phyloP scores from a whole-genome alignment of 148 eudicot genomes.

The Silene conica region DNA sequence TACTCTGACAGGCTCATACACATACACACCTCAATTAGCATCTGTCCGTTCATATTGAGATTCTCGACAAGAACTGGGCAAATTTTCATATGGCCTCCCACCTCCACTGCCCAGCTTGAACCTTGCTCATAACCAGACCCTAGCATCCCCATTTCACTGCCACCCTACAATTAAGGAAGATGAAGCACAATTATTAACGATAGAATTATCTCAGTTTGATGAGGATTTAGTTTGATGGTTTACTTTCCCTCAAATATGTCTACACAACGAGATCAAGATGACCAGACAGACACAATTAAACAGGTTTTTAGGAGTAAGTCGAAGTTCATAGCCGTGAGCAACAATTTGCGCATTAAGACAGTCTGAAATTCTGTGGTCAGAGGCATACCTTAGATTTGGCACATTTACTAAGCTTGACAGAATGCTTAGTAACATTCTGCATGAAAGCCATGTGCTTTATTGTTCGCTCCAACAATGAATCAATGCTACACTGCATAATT shows the following conservation, averaged over 20 bases:
- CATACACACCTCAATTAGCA: constrained; percentile 65
- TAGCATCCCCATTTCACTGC: constrained; percentile 39
- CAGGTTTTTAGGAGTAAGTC: background rate
- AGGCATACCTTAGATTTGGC: constrained; percentile 54
- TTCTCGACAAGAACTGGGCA: constrained; percentile 80
- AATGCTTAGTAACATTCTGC: constrained; percentile 72
- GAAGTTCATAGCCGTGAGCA: background rate
- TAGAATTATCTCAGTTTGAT: background rate
- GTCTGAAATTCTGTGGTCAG: background rate
- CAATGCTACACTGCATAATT: constrained; percentile 82
- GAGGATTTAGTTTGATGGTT: background rate
- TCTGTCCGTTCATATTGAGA: constrained; percentile 61
- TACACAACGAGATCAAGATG: background rate
- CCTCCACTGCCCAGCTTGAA: constrained; percentile 97
- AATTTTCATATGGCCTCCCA: constrained; percentile 66
- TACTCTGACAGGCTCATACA: background rate
- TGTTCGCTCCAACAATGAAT: constrained; percentile 85
- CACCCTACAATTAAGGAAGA: constrained; percentile 41
- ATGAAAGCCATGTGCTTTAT: constrained; percentile 89
- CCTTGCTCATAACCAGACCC: constrained; percentile 66
- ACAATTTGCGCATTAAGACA: background rate
- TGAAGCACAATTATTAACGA: constrained; percentile 2
- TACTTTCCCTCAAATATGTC: background rate
- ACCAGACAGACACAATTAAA: background rate
- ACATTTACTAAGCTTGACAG: constrained; percentile 63